A percentile compares a stretch with the other conserved stretches of the same genome.
These are phyloP conservation scores for Phycomyces blakesleeanus DNA, from an alignment of 192 early-diverging fungal species.

Conservation along the genomic window DNA sequence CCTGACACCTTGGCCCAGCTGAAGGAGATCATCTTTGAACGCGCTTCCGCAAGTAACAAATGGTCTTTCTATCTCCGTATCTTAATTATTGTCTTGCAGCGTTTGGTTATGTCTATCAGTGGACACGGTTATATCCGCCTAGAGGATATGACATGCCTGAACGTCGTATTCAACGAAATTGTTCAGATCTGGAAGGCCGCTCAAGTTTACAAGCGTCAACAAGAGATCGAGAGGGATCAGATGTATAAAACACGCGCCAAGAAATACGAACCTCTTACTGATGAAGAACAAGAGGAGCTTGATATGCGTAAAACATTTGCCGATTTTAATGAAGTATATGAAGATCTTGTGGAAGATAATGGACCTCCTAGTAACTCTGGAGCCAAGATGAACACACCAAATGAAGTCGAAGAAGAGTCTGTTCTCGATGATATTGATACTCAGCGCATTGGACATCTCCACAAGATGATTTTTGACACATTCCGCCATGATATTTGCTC, in stretches of 20 bases:
- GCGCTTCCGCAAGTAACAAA: slow-evolving; percentile 28
- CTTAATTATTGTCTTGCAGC: slow-evolving; percentile 44
- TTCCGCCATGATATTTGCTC: slow-evolving; percentile 17
- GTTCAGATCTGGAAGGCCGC: slow-evolving; percentile 59
- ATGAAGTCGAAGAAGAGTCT: slow-evolving; percentile 44
- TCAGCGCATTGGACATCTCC: slow-evolving; percentile 49
- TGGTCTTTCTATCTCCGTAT: slow-evolving; percentile 54
- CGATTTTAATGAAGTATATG: slow-evolving; percentile 80
- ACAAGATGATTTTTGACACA: slow-evolving; percentile 34
- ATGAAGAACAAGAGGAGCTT: slow-evolving; percentile 68
- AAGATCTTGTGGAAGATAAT: slow-evolving; percentile 54
- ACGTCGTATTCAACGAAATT: slow-evolving; percentile 55
- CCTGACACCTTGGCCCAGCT: slow-evolving; percentile 35
- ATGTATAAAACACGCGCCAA: slow-evolving; percentile 55
- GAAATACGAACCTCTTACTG: slow-evolving; percentile 43
- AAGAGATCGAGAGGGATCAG: slow-evolving; percentile 46
- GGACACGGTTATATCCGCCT: slow-evolving; percentile 38
- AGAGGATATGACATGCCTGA: slow-evolving; percentile 39
- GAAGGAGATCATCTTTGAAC: slow-evolving; percentile 46
- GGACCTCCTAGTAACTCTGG: slow-evolving; percentile 17
- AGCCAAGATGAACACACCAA: slow-evolving; percentile 7
- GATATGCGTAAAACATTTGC: slow-evolving; percentile 79
- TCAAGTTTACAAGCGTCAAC: slow-evolving; percentile 51
- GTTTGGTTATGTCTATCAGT: slow-evolving; percentile 34
- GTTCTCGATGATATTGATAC: slow-evolving; percentile 44